Evolutionary conservation across 2,329 filamentous ascomycete genomes (phyloP).

Genomic region (Fusarium acutatum): DNA sequence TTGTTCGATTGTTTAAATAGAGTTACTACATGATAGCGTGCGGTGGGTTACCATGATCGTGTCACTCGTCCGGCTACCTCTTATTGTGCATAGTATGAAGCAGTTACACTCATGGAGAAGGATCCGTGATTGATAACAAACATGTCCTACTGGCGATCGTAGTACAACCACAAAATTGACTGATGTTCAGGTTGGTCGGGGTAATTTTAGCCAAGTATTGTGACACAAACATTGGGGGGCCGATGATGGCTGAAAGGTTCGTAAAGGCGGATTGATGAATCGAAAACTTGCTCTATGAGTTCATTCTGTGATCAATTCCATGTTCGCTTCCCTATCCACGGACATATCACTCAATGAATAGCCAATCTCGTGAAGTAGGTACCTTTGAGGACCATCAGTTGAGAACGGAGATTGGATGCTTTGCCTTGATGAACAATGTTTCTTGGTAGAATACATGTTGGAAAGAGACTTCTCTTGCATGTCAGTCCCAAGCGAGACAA

Average conservation of each 20-base stretch:
- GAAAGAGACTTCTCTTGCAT: neutral
- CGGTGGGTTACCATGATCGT: neutral
- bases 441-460: too few relatives aligned
- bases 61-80: too few relatives aligned
- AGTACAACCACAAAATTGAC: neutral
- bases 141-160: neutral
- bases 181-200: neutral
- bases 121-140: neutral
- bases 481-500: neutral
- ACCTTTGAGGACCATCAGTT: neutral
- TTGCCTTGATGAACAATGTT: neutral
- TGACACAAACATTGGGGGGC: neutral
- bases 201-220: neutral
- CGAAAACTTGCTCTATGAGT: neutral
- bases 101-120: neutral
- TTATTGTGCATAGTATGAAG: neutral
- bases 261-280: neutral
- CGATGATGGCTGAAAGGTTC: neutral
- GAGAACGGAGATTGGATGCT: neutral
- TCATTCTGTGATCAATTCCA: neutral
- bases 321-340: neutral
- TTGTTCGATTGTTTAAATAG: neutral
- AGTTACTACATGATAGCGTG: rapidly evolving
- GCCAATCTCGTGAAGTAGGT: neutral
- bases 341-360: neutral